Base-by-base conservation (phyloP, 1,139 yeast genomes). In the Blastobotrys buckinghamii region DNA sequence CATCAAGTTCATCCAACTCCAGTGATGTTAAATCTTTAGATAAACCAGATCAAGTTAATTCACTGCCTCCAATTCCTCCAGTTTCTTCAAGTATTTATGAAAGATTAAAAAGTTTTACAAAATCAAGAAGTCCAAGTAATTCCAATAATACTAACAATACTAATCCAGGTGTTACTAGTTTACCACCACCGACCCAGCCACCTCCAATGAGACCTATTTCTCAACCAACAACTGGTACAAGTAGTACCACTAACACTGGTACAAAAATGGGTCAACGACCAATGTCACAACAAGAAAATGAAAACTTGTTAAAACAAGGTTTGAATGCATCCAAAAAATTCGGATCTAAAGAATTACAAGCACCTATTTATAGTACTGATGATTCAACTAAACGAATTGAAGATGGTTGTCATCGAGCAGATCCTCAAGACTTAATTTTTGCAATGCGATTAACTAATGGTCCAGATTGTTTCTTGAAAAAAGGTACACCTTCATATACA, bases 361-460 rank as follows among this genome's bases (percentile, higher is more conserved):
- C 43, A 15, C 43, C 43, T 15, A 38, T 35, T 10, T 16, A 19
- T 20, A 35, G 34, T 17, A n/a, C 16, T 27, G 48, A 50, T 33
- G 50, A 45, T 15, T 47, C 44, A 26, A 45, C 39, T 9, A 19
- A 36, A 17, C 41, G 41, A 22, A 41, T 48, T 10, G 45, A 45
- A 5, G 37, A 32, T 16, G 45, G 26, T 2, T 50, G 53, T 27
- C 47, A 45, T 16, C 45, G 30, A n/a, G 29, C 48, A 2, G 29
- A 34, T 10, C 41, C 48, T 2, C 43, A 46, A 8, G 50, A 50
- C 20, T 30, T 50, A 44, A 32, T 29, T 5, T 37, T 20, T n/a
- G 37, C 22, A 4, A 38, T 43, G 26, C 44, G 48, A 27, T 24
- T 50, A 16, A 36, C 29, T 26, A 44, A 47, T 10, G 53, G 53